phyloP scores from a whole-genome alignment of 2,329 filamentous ascomycete species.

The Monosporascus sp. region DNA sequence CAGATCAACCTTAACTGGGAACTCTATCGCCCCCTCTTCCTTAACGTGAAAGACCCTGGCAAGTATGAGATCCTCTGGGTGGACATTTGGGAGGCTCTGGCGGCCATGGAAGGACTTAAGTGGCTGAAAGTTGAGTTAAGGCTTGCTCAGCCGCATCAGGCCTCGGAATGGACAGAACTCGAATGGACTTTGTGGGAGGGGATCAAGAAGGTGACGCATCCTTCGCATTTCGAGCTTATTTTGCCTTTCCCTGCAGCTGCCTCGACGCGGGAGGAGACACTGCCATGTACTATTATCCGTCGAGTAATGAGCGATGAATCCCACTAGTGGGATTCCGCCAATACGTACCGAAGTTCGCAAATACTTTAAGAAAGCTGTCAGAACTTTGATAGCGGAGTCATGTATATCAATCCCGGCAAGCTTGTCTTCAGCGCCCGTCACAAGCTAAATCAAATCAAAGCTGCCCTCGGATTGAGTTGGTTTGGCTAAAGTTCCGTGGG shows the following conservation, averaged over 20 bases:
- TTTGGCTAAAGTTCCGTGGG: no score
- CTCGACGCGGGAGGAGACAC: constrained; percentile 8
- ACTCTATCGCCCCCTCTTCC: not conserved
- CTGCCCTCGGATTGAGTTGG: no score
- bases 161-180: constrained; percentile 3
- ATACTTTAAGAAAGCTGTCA: no score
- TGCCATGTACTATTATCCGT: constrained; percentile 11
- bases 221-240: constrained; percentile 11
- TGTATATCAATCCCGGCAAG: not conserved
- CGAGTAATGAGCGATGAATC: not conserved
- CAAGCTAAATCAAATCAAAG: not conserved
- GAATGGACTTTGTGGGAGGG: constrained; percentile 7
- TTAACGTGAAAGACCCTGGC: not conserved
- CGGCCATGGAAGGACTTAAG: constrained; percentile 10
- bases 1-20: constrained; percentile 3
- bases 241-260: constrained; percentile 10
- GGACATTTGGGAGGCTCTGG: constrained; percentile 7
- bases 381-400: not conserved
- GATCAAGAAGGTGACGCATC: constrained; percentile 11
- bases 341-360: no score
- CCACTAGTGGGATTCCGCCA: not conserved
- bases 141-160: not conserved
- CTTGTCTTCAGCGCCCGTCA: not conserved
- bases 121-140: constrained; percentile 11
- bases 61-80: constrained; percentile 6